Base-by-base conservation (phyloP, 805 yeast genomes). In the Yarrowia hollandica region DNA sequence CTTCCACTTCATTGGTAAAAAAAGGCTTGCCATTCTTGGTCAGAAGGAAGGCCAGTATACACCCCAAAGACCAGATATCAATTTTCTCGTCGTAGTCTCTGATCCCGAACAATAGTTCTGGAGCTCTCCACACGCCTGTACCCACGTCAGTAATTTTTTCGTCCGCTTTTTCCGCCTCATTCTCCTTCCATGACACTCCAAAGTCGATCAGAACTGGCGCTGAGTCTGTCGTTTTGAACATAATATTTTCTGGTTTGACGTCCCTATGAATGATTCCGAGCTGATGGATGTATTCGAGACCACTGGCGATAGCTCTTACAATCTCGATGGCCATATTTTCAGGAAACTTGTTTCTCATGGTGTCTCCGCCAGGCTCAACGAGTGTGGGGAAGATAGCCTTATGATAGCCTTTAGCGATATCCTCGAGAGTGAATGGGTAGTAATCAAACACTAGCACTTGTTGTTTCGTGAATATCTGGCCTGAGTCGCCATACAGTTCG, bases 61-160 rank as follows among this genome's bases (percentile, higher is more conserved):
- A 78, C 0, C 89, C 95, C 16, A 81, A 68, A 1, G 87, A 74
- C 96, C 96, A 88, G 14, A 86, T 74, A 65, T 88, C 96, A 8
- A 88, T 74, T 35, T 77, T 81, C 33, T 67, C 68, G 2, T 78
- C 72, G 66, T 88, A 88, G 61, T 76, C 74, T 1, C 74, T 62
- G n/a, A 79, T 71, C 0, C 88, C 87, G 54, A 86, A 78, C 38
- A 88, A 73, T 46, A 86, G 71, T 66, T 88, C 96, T 0, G 95
- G 92, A 0, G 94, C 84, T 61, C 86, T 83, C 71, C 81, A 89
- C 30, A 76, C 75, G 1, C 85, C 83, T 0, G 91, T 84, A 18
- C 85, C 78, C 4, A 89, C 83, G 60, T 80, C 82, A 11, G 76
- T 69, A 30, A 77, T 68, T 60, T 74, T 75, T 5, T n/a, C 79